A percentile compares a stretch with the other conserved stretches of the same genome.
These are phyloP conservation scores for Trichoderma atrobrunneum DNA, from an alignment of 2,329 filamentous ascomycete genomes.

Conservation along the genomic window DNA sequence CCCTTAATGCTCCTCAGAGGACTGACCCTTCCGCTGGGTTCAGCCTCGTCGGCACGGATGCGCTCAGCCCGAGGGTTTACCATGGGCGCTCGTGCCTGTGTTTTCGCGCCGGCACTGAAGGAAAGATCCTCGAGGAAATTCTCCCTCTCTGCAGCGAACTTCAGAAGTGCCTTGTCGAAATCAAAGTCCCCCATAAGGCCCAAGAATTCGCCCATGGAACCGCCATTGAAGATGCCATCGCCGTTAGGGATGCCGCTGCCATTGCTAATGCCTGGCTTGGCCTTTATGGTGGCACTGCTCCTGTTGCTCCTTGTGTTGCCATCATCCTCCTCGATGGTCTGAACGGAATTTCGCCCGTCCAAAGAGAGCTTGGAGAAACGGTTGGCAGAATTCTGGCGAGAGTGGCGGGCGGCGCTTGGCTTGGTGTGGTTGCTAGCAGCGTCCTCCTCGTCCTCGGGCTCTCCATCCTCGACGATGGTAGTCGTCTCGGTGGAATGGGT, in stretches of 20 bases:
- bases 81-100: slow-evolving; percentile 66
- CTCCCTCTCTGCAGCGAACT: slow-evolving; percentile 94
- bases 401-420: slow-evolving; percentile 49
- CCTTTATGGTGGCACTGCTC: slow-evolving; percentile 63
- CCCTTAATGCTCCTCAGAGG: slow-evolving; percentile 66
- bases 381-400: slow-evolving; percentile 59
- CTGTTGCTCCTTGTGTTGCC: slow-evolving; percentile 60
- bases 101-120: slow-evolving; percentile 79
- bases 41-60: slow-evolving; percentile 70
- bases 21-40: slow-evolving; percentile 51
- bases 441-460: slow-evolving; percentile 59
- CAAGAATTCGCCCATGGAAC: slow-evolving; percentile 23
- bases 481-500: slow-evolving; percentile 47
- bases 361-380: slow-evolving; percentile 54
- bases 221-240: slow-evolving; percentile 29
- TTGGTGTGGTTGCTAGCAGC: slow-evolving; percentile 32
- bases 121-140: slow-evolving; percentile 89
- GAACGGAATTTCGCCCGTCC: slow-evolving; percentile 51
- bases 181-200: slow-evolving; percentile 66
- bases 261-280: slow-evolving; percentile 32
- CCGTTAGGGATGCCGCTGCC: slow-evolving; percentile 25
- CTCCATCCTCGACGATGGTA: slow-evolving; percentile 64
- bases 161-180: slow-evolving; percentile 88
- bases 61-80: slow-evolving; percentile 78
- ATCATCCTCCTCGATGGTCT: slow-evolving; percentile 57